Conservation (phyloP, 2,329 filamentous ascomycete species). For the Microsporum ferrugineum region DNA sequence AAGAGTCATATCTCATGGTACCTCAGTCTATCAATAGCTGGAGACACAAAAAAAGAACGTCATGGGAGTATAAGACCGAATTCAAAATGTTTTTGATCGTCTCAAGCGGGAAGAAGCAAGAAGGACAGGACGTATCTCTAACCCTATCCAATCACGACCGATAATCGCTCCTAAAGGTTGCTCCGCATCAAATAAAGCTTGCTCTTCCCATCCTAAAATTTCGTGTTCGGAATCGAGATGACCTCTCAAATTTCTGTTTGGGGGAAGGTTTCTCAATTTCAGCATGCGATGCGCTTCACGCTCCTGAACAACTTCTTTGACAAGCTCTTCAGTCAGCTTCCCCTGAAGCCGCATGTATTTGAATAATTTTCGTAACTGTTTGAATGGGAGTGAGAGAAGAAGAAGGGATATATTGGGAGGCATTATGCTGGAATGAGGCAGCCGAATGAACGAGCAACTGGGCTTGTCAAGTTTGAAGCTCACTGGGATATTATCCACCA, state of each 20-base stretch:
- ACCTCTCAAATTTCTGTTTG: background rate
- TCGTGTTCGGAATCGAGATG: background rate
- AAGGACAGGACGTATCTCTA: background rate
- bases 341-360: conserved; percentile 13
- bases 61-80: background rate
- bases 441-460: conserved; percentile 11
- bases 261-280: background rate
- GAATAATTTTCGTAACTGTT: conserved; percentile 17
- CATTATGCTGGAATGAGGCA: conserved; percentile 6
- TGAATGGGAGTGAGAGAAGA: conserved; percentile 21
- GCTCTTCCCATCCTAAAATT: background rate
- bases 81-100: background rate
- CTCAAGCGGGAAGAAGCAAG: background rate
- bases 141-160: background rate
- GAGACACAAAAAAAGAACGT: background rate
- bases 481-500: conserved; percentile 15
- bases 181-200: background rate
- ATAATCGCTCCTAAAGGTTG: background rate
- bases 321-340: conserved; percentile 13
- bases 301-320: conserved; percentile 18
- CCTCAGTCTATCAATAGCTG: background rate
- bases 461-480: conserved; percentile 19
- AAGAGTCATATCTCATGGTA: background rate
- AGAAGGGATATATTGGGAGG: conserved; percentile 19
- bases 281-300: conserved; percentile 21